These are phyloP conservation scores for Craterostigma plantagineum DNA, from an alignment of 257 asterid genomes.

Conservation along the genomic window DNA sequence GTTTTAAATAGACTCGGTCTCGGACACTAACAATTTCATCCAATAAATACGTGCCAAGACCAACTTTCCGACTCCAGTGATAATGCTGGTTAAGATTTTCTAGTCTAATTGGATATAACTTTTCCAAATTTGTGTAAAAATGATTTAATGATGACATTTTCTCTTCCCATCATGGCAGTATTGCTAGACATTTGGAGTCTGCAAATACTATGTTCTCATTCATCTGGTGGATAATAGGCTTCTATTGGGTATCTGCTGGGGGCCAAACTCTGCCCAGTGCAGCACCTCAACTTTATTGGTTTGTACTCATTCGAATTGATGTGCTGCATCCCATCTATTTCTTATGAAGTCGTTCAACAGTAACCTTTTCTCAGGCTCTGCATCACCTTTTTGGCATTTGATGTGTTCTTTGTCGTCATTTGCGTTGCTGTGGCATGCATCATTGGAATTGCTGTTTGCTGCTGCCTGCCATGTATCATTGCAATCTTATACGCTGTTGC, in stretches of 20 bases:
- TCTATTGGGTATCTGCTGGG: constrained; percentile 90
- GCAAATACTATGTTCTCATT: constrained; percentile 94
- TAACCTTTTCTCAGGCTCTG: constrained; percentile 76
- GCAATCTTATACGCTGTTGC: constrained; percentile 92
- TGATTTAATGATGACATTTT: constrained; percentile 2
- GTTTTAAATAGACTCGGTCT: too few relatives aligned
- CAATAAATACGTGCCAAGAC: too few relatives aligned
- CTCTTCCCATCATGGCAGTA: constrained; percentile 25
- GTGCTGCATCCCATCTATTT: constrained; percentile 3
- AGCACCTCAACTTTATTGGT: constrained; percentile 95
- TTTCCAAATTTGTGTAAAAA: too few relatives aligned
- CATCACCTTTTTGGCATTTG: constrained; percentile 91
- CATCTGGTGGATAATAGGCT: constrained; percentile 98
- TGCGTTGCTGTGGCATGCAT: constrained; percentile 92
- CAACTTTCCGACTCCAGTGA: too few relatives aligned
- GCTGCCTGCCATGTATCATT: constrained; percentile 94
- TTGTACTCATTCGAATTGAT: constrained; percentile 11
- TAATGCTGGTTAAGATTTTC: too few relatives aligned
- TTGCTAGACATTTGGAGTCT: constrained; percentile 67
- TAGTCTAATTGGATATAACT: too few relatives aligned
- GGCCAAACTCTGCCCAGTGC: constrained; percentile 42
- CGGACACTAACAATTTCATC: too few relatives aligned
- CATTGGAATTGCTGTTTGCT: constrained; percentile 95
- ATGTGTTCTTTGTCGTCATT: constrained; percentile 90
- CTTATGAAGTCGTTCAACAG: constrained; percentile 1